Percentiles rank a stretch among this genome's conserved stretches.
phyloP scores from a whole-genome alignment of 345 rosid species.

The Barbarea vulgaris region DNA sequence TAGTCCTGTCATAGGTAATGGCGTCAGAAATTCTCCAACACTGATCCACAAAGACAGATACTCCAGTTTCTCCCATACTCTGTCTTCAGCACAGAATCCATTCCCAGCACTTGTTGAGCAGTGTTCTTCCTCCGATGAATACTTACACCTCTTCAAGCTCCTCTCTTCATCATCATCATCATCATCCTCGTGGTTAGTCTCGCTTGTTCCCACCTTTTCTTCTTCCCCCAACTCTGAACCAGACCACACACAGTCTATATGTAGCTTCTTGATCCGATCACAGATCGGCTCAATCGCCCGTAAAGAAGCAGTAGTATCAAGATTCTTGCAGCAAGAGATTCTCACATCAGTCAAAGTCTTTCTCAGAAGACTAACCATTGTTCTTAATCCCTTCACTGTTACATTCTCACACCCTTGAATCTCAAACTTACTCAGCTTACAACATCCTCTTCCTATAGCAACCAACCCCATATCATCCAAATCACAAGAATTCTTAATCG shows the following conservation, averaged over 20 bases:
- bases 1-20: conserved; percentile 58
- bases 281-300: conserved; percentile 65
- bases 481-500: conserved; percentile 63
- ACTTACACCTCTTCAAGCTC: conserved; percentile 54
- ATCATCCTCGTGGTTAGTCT: neutral
- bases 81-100: conserved; percentile 46
- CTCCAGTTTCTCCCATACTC: conserved; percentile 69
- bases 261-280: conserved; percentile 63
- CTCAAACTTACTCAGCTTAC: conserved; percentile 63
- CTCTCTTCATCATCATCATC: conserved; percentile 35
- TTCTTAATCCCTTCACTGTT: conserved; percentile 67
- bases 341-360: conserved; percentile 64
- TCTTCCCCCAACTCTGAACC: conserved; percentile 39
- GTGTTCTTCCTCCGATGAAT: conserved; percentile 38
- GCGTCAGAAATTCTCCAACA: conserved; percentile 67
- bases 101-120: conserved; percentile 31
- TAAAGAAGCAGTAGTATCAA: conserved; percentile 56
- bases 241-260: conserved; percentile 86
- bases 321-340: conserved; percentile 70
- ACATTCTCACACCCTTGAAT: conserved; percentile 81
- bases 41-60: conserved; percentile 78
- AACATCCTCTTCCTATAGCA: conserved; percentile 78
- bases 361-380: conserved; percentile 53
- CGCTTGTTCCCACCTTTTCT: conserved; percentile 22
- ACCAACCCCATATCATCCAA: conserved; percentile 82